These are phyloP conservation scores for Emergomyces orientalis DNA, from an alignment of 2,329 filamentous ascomycete genomes.

Conservation along the genomic window DNA sequence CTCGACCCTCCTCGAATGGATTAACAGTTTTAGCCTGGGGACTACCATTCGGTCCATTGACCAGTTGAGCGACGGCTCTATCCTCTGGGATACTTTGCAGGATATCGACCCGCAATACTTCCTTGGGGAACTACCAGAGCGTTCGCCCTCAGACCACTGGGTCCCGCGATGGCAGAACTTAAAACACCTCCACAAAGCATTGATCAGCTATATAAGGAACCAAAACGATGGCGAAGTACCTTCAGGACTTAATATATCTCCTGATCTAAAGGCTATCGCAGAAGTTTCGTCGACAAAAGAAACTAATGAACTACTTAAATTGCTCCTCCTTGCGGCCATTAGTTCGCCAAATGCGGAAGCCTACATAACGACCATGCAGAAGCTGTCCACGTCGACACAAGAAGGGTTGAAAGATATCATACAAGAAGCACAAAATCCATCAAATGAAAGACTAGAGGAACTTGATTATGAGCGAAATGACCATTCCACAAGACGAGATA, in stretches of 20 bases:
- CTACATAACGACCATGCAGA: conserved; percentile 44
- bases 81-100: conserved; percentile 41
- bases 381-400: conserved; percentile 36
- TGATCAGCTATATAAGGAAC: conserved; percentile 38
- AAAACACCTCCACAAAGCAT: conserved; percentile 40
- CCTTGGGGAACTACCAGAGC: conserved; percentile 39
- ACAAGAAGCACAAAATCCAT: conserved; percentile 37
- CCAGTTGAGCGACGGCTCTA: conserved; percentile 38
- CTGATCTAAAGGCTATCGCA: conserved; percentile 40
- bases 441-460: conserved; percentile 29
- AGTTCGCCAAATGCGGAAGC: conserved; percentile 48
- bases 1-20: conserved; percentile 40
- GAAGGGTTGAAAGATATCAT: conserved; percentile 40
- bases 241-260: conserved; percentile 33
- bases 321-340: conserved; percentile 55
- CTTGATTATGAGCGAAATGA: conserved; percentile 32
- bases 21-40: conserved; percentile 38
- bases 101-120: conserved; percentile 42
- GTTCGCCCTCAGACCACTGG: conserved; percentile 37
- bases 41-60: conserved; percentile 33
- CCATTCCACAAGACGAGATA: conserved; percentile 24
- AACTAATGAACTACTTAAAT: conserved; percentile 49
- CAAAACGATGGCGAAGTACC: conserved; percentile 38
- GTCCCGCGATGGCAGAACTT: conserved; percentile 42
- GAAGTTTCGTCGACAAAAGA: conserved; percentile 36